Percentiles rank a stretch among this genome's conserved stretches.
Evolutionary conservation across 1,284 basidiomycete genomes (phyloP).

Genomic region (Sphaerobolus stellatus): DNA sequence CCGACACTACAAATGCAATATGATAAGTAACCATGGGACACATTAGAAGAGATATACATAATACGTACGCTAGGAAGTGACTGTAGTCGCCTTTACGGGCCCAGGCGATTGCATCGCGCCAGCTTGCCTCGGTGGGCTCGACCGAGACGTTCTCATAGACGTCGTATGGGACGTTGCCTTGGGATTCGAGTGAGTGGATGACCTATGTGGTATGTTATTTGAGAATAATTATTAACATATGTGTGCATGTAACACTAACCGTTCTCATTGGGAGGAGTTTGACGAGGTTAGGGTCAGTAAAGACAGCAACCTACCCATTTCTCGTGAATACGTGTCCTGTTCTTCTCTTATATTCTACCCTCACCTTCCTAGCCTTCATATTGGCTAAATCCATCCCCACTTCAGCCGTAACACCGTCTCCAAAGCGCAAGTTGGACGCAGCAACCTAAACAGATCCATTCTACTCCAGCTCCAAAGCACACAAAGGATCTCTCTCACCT

Average conservation of each 20-base stretch:
- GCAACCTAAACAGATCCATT: conserved; percentile 59
- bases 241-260: conserved; percentile 42
- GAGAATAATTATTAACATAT: neutral
- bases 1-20: conserved; percentile 61
- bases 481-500: conserved; percentile 50
- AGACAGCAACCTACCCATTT: conserved; percentile 77
- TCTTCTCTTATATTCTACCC: conserved; percentile 7
- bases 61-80: conserved; percentile 87
- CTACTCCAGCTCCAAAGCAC: conserved; percentile 6
- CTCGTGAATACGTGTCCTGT: conserved; percentile 5
- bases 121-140: conserved; percentile 91
- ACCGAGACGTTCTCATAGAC: conserved; percentile 84
- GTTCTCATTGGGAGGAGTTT: conserved; percentile 81
- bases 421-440: conserved; percentile 87
- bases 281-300: conserved; percentile 86
- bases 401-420: conserved; percentile 85
- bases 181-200: conserved; percentile 73
- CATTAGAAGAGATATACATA: conserved; percentile 9
- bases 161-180: conserved; percentile 75
- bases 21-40: conserved; percentile 2
- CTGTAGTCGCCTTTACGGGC: conserved; percentile 84
- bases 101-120: conserved; percentile 86
- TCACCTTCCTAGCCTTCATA: conserved; percentile 79
- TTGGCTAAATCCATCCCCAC: conserved; percentile 94
- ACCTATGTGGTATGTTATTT: conserved; percentile 47